Percentiles rank a stretch among this genome's conserved stretches.
Evolutionary conservation across 176 grass and related monocot genomes (phyloP).

Genomic region (Leersia perrieri): DNA sequence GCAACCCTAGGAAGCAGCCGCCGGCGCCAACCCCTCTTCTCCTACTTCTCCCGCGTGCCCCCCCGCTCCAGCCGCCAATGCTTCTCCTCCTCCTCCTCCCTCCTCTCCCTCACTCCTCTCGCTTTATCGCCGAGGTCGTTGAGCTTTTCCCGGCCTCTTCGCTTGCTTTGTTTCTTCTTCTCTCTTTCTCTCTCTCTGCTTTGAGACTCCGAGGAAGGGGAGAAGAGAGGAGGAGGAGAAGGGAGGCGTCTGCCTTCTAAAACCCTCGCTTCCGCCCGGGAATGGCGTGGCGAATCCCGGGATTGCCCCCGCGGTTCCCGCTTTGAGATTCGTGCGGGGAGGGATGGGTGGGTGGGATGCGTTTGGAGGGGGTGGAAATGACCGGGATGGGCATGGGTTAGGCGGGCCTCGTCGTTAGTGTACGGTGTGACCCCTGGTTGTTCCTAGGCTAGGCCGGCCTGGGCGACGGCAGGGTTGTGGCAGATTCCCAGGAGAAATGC

Average conservation of each 20-base stretch:
- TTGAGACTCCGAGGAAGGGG: not conserved
- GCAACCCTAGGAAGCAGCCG: not conserved
- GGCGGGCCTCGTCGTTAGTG: not conserved
- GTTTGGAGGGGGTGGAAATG: not conserved
- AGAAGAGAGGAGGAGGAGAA: not conserved
- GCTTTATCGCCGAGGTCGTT: not conserved
- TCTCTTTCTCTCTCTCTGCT: not conserved
- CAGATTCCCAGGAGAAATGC: not conserved
- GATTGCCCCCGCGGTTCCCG: not conserved
- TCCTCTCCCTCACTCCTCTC: not conserved
- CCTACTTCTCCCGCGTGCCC: not conserved
- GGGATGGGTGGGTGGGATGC: constrained; percentile 7
- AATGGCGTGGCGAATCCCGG: not conserved
- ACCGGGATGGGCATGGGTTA: not conserved
- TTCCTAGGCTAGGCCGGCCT: not conserved
- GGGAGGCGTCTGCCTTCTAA: constrained; percentile 22
- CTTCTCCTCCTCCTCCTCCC: not conserved
- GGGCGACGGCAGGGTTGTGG: not conserved
- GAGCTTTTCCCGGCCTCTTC: not conserved
- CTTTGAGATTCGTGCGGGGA: not conserved
- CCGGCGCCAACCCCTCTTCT: not conserved
- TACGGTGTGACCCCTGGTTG: not conserved
- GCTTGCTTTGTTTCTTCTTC: not conserved
- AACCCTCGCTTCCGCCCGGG: constrained; percentile 14
- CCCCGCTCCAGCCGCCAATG: not conserved